Evolutionary conservation across 176 grass and related monocot genomes (phyloP), one percentile per base, ranked within the genome.

Genomic region (barley (Hordeum vulgare)): DNA sequence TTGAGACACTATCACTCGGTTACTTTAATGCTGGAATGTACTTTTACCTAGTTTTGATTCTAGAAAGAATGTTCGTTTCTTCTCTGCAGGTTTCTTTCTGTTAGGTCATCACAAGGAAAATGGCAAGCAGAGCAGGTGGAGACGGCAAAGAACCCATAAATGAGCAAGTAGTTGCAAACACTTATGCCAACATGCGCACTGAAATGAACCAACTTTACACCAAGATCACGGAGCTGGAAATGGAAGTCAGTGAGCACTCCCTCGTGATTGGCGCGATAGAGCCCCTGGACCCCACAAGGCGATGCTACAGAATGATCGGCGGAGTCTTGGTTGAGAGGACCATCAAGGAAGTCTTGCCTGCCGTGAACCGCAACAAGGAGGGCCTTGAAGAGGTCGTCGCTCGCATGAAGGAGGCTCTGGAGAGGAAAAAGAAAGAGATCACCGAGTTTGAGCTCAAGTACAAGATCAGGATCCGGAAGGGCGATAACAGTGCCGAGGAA

Each of bases 211-310:
- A 97, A 27, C 76, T 97, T 31, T 90, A 97, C 81, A 91, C 92
- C n/a, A 97, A 97, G 75, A 97, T 97, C 66, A 97, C 92, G 0
- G 90, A 97, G 74, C 28, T 97, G 42, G 90, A 97, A 80, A 87
- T 97, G 88, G 92, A 97, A 79, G 90, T 94, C 24, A 89, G 89
- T 0, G 92, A 97, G 71, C 95, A 96, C 89, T 83, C 87, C 7
- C 93, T 99, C 29, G 96, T 99, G 40, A 99, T 96, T 12, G 85
- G 83, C 0, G 96, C 96, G 14, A 92, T 96, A 3, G 88, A 99
- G 40, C 89, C 96, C 0, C 81, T 98, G 10, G 91, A 96, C 71
- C 96, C 91, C 15, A 61, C 85, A 1, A 90, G 96, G 63, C 85
- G 89, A 5, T 98, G 96, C 80, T 98, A 91, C 53, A 88, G 96